phyloP scores from a whole-genome alignment of 257 asterid species.

The Schizonepeta tenuifolia region DNA sequence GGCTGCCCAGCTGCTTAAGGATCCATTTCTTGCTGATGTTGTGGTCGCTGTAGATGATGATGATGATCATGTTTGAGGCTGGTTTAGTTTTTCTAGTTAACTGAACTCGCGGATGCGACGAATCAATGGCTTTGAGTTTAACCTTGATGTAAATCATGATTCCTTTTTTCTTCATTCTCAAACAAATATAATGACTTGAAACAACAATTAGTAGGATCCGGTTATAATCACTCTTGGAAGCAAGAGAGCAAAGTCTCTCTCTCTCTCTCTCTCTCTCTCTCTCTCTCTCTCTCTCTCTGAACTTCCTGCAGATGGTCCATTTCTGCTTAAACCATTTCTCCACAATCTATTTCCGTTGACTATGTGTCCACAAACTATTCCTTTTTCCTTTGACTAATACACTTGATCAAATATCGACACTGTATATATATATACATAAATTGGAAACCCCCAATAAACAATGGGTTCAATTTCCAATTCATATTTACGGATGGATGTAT shows the following conservation, averaged over 20 bases:
- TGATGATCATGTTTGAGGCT: neutral
- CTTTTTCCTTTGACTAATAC: neutral
- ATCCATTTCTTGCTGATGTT: slow-evolving; percentile 50
- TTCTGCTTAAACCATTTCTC: neutral
- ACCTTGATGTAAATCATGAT: too few relatives aligned
- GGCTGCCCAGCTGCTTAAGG: slow-evolving; percentile 49
- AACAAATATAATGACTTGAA: neutral
- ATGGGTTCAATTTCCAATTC: slow-evolving; percentile 22
- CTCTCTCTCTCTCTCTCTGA: too few relatives aligned
- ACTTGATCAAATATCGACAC: neutral
- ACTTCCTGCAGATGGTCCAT: neutral
- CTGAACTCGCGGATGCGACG: neutral
- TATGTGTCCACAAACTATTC: neutral
- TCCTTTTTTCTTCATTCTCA: neutral
- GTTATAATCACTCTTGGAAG: too few relatives aligned
- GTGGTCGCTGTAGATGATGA: slow-evolving; percentile 23
- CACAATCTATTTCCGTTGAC: too few relatives aligned
- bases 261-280: too few relatives aligned
- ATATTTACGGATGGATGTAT: slow-evolving; percentile 16
- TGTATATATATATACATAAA: slow-evolving; percentile 10
- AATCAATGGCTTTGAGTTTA: too few relatives aligned
- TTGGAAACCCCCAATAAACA: slow-evolving; percentile 20
- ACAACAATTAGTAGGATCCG: too few relatives aligned
- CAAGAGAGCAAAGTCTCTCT: too few relatives aligned
- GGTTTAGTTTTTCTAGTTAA: neutral